Percentiles rank a stretch among this genome's conserved stretches.
Evolutionary conservation across 2,329 filamentous ascomycete species (phyloP).

Genomic region (Aspergillus proliferans): DNA sequence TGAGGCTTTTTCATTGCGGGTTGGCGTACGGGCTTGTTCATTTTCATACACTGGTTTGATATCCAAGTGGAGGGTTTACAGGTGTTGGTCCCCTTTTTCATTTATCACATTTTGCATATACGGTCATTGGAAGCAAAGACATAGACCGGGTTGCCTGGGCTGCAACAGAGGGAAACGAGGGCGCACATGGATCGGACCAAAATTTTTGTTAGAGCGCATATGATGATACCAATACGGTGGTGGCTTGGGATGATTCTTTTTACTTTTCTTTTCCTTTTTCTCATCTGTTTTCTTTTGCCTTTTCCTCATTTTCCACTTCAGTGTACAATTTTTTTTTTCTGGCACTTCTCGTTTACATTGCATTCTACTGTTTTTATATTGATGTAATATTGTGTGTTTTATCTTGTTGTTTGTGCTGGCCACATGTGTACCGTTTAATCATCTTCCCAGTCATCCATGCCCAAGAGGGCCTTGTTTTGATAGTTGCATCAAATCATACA

Average conservation of each 20-base stretch:
- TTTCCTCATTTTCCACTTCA: slow-evolving; percentile 43
- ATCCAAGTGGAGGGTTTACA: slow-evolving; percentile 9
- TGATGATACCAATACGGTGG: slow-evolving; percentile 7
- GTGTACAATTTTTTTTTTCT: slow-evolving; percentile 23
- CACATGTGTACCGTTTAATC: slow-evolving; percentile 37
- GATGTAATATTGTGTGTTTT: slow-evolving; percentile 29
- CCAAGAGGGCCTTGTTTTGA: slow-evolving; percentile 22
- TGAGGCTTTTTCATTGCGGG: slow-evolving; percentile 21
- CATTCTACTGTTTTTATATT: slow-evolving; percentile 20
- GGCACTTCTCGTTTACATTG: slow-evolving; percentile 16
- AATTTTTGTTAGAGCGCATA: slow-evolving; percentile 17
- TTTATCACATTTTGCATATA: slow-evolving; percentile 3
- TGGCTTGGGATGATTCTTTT: slow-evolving; percentile 20
- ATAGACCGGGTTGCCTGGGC: slow-evolving; percentile 8
- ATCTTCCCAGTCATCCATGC: slow-evolving; percentile 26
- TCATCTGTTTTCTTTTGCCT: slow-evolving; percentile 37
- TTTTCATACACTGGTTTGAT: slow-evolving; percentile 14
- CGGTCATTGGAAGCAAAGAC: slow-evolving; percentile 6
- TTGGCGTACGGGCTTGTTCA: slow-evolving; percentile 30
- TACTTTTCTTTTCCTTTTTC: slow-evolving; percentile 4
- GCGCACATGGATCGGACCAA: slow-evolving; percentile 15
- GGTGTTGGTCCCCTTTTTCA: slow-evolving; percentile 1
- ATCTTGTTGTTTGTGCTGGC: slow-evolving; percentile 31
- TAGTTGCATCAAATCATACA: no score
- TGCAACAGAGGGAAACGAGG: slow-evolving; percentile 7